Percentiles rank a stretch among this genome's conserved stretches.
Evolutionary conservation across 345 rosid genomes (phyloP).

Genomic region (Xanthoceras sorbifolium): DNA sequence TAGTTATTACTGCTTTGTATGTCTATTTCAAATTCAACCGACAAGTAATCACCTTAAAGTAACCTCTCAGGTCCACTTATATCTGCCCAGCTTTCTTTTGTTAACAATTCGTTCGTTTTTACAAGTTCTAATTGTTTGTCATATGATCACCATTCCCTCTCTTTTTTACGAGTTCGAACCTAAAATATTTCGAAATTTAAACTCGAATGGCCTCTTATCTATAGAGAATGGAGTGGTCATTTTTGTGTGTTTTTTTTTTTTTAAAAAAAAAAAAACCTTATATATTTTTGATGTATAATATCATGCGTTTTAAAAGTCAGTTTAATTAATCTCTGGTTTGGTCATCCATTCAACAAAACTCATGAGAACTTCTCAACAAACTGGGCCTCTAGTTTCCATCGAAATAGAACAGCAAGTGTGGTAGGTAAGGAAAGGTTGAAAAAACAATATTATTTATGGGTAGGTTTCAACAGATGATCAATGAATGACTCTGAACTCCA

Average conservation of each 20-base stretch:
- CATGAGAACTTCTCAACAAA: conserved; percentile 10
- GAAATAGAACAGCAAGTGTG: background rate
- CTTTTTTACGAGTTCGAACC: no score
- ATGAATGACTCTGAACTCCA: background rate
- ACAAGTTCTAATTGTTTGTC: background rate
- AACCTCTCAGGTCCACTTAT: background rate
- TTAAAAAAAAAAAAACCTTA: background rate
- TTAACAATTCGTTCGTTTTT: background rate
- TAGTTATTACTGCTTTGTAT: background rate
- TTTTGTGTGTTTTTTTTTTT: no score
- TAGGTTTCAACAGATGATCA: conserved; percentile 3
- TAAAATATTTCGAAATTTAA: no score
- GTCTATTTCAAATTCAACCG: conserved; percentile 23
- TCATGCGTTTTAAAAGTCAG: no score
- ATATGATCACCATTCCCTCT: background rate
- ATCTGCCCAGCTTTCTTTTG: background rate
- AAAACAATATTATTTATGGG: background rate
- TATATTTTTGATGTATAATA: no score
- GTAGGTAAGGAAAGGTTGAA: conserved; percentile 22
- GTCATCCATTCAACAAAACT: background rate
- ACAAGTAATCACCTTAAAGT: conserved; percentile 12
- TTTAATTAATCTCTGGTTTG: no score
- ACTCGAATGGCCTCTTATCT: no score
- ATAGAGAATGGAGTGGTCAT: no score
- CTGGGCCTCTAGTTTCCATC: background rate